Conservation (phyloP, 208 protist genomes). For the Trypanosoma lewisi region DNA sequence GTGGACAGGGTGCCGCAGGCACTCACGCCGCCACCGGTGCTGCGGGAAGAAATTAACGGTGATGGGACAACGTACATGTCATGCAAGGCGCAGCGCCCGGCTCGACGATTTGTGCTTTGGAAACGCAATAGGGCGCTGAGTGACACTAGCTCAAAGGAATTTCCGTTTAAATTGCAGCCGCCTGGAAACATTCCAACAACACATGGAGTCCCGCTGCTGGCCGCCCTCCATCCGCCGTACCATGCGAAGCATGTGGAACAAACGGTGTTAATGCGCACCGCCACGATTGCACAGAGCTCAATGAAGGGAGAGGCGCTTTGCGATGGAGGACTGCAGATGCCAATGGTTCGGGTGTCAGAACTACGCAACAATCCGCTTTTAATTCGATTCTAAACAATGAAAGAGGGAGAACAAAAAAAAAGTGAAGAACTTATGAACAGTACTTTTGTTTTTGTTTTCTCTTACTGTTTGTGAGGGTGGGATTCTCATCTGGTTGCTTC, state of each 20-base stretch:
- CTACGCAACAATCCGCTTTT: conserved; percentile 36
- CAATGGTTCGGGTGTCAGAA: conserved; percentile 41
- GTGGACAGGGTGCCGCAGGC: conserved; percentile 25
- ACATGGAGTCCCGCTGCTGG: conserved; percentile 42
- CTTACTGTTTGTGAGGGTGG: neutral
- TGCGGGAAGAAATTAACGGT: conserved; percentile 41
- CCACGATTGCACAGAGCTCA: conserved; percentile 13
- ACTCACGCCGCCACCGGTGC: conserved; percentile 33
- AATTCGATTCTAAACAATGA: conserved; percentile 8
- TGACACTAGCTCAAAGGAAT: conserved; percentile 5
- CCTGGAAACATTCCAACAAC: neutral
- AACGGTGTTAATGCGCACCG: conserved; percentile 18
- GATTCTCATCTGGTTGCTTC: too few relatives aligned
- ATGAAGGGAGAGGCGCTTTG: conserved; percentile 27
- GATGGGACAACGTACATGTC: conserved; percentile 58
- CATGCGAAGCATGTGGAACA: neutral
- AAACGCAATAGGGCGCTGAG: conserved; percentile 13
- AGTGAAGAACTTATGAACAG: neutral
- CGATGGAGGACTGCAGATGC: conserved; percentile 38
- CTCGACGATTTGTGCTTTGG: conserved; percentile 53
- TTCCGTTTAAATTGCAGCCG: conserved; percentile 8
- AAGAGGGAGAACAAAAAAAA: neutral
- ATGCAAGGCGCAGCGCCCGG: conserved; percentile 52
- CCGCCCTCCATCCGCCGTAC: conserved; percentile 35
- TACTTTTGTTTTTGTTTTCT: conserved; percentile 1